Percentiles rank a stretch among this genome's conserved stretches.
Evolutionary conservation across 768 basidiomycete genomes (phyloP).

Genomic region (Xerocomus potaroensis): DNA sequence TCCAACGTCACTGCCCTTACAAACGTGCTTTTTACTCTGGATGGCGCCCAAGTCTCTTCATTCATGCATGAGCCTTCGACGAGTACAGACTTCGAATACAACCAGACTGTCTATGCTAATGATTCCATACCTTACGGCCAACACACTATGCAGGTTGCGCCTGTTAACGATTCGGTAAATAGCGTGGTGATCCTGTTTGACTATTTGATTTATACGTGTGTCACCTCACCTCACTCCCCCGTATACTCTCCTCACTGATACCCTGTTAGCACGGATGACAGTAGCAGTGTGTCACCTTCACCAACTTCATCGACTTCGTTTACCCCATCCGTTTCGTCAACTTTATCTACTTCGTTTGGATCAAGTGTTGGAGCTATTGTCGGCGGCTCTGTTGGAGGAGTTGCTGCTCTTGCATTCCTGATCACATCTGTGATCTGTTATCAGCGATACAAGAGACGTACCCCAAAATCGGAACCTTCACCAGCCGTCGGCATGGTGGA

Average conservation of each 20-base stretch:
- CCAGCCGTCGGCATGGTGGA: too few species aligned
- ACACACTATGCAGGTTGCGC: constrained; percentile 7
- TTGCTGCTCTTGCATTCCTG: not conserved
- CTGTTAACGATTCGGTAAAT: not conserved
- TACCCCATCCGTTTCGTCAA: too few species aligned
- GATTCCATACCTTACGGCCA: not conserved
- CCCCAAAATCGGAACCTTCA: too few species aligned
- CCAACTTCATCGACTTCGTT: too few species aligned
- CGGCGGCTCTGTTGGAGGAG: constrained; percentile 5
- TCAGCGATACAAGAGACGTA: too few species aligned
- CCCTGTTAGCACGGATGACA: too few species aligned
- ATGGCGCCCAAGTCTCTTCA: not conserved
- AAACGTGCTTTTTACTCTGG: not conserved
- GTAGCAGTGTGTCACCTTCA: too few species aligned
- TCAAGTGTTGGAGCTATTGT: not conserved
- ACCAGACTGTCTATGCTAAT: constrained; percentile 12
- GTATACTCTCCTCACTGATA: too few species aligned
- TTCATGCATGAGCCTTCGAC: constrained; percentile 2
- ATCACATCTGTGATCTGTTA: not conserved
- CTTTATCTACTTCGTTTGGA: not conserved
- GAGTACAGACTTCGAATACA: constrained; percentile 6
- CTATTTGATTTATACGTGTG: constrained; percentile 17
- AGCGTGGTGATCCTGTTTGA: constrained; percentile 12
- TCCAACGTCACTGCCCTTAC: not conserved
- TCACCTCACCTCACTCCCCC: not conserved